phyloP scores from a whole-genome alignment of 306 rosid genomes.

The Leucaena leucocephala region DNA sequence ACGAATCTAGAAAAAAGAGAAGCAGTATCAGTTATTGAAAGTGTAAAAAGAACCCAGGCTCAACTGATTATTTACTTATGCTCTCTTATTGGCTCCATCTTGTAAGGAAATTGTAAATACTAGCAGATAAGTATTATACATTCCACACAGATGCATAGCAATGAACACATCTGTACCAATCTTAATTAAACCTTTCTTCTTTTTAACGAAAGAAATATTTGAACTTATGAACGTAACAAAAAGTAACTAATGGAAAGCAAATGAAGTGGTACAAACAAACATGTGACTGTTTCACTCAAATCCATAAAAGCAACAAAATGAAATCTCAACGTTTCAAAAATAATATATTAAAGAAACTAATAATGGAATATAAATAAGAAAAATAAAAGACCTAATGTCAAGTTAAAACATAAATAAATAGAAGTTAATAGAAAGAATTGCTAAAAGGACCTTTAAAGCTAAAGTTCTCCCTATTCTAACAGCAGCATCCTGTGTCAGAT shows the following conservation, averaged over 20 bases:
- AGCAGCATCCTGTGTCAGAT: slow-evolving; percentile 67
- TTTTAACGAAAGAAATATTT: not conserved
- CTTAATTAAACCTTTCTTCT: not conserved
- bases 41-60: slow-evolving; percentile 45
- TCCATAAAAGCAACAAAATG: not conserved
- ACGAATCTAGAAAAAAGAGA: slow-evolving; percentile 76
- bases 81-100: slow-evolving; percentile 39
- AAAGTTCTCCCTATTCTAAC: slow-evolving; percentile 73
- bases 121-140: slow-evolving; percentile 37
- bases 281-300: slow-evolving; percentile 25
- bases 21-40: slow-evolving; percentile 62
- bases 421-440: slow-evolving; percentile 34
- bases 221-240: not conserved
- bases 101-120: slow-evolving; percentile 39
- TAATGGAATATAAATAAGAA: slow-evolving; percentile 4
- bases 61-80: slow-evolving; percentile 52
- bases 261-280: not conserved
- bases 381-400: not conserved
- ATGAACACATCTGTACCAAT: not conserved
- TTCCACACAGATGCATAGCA: slow-evolving; percentile 26
- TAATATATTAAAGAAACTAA: slow-evolving; percentile 29
- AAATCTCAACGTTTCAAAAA: slow-evolving; percentile 1
- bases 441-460: slow-evolving; percentile 77
- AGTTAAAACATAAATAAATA: slow-evolving; percentile 6
- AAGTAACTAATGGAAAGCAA: not conserved